phyloP scores from a whole-genome alignment of 257 asterid species.

The Asclepias syriaca region DNA sequence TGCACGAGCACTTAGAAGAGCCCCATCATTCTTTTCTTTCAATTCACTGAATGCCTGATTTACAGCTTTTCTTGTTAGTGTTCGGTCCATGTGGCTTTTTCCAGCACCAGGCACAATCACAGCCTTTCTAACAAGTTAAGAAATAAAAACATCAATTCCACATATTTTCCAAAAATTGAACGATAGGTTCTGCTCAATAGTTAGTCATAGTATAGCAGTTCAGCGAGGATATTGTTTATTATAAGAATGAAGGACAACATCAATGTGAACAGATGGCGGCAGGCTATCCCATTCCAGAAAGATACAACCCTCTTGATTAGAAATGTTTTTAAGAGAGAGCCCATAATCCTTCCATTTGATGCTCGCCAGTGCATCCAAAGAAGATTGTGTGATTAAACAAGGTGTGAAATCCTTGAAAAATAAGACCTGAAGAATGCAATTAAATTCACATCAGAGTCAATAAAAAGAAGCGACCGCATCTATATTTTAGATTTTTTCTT shows the following conservation, averaged over 20 bases:
- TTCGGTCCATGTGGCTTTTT: slow-evolving; percentile 30
- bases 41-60: slow-evolving; percentile 65
- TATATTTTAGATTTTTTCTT: neutral
- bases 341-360: slow-evolving; percentile 84
- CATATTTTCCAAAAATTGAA: slow-evolving; percentile 6
- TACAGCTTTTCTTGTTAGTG: slow-evolving; percentile 60
- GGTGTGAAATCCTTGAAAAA: slow-evolving; percentile 72
- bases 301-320: slow-evolving; percentile 46
- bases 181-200: slow-evolving; percentile 6
- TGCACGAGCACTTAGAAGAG: slow-evolving; percentile 73
- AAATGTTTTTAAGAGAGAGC: slow-evolving; percentile 45
- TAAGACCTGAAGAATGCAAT: slow-evolving; percentile 45
- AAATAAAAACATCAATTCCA: slow-evolving; percentile 10
- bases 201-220: slow-evolving; percentile 8
- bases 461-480: neutral
- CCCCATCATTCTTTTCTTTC: slow-evolving; percentile 62
- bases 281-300: slow-evolving; percentile 79
- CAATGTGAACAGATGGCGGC: slow-evolving; percentile 53
- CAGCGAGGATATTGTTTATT: slow-evolving; percentile 58
- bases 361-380: slow-evolving; percentile 61
- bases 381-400: slow-evolving; percentile 45
- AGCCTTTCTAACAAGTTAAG: slow-evolving; percentile 51
- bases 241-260: slow-evolving; percentile 64
- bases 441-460: slow-evolving; percentile 1
- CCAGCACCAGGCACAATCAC: slow-evolving; percentile 26